phyloP scores from a whole-genome alignment of 495 filamentous ascomycete genomes.

The Diplogelasinospora grovesii region DNA sequence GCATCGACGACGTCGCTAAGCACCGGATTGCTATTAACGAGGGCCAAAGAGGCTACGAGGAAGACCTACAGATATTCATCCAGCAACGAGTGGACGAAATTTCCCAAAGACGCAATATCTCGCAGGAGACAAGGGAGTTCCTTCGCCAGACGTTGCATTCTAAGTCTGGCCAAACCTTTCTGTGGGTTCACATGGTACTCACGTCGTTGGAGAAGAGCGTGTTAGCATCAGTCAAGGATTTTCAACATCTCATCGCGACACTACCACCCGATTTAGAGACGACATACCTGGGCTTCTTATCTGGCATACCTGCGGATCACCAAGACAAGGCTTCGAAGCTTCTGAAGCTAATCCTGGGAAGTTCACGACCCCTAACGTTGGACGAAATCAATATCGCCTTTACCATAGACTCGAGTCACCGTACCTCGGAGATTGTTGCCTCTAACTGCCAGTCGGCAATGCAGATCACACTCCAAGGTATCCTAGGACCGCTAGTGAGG shows the following conservation, averaged over 20 bases:
- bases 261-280: conserved; percentile 10
- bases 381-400: conserved; percentile 17
- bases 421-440: background rate
- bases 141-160: conserved; percentile 10
- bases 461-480: conserved; percentile 8
- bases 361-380: conserved; percentile 10
- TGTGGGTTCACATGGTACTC: conserved; percentile 21
- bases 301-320: conserved; percentile 5
- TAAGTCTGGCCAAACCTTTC: conserved; percentile 17
- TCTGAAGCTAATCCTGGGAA: conserved; percentile 13
- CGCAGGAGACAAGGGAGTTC: background rate
- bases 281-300: conserved; percentile 13
- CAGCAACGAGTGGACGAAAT: conserved; percentile 3
- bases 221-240: conserved; percentile 6
- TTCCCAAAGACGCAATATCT: background rate
- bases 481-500: conserved; percentile 16
- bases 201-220: conserved; percentile 6
- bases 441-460: conserved; percentile 9
- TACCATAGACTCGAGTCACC: conserved; percentile 5
- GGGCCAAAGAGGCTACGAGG: background rate
- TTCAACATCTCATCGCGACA: conserved; percentile 11
- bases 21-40: conserved; percentile 13
- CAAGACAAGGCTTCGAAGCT: conserved; percentile 5
- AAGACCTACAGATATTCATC: conserved; percentile 10
- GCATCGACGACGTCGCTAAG: background rate